These are phyloP conservation scores for Endogone sp. DNA, from an alignment of 192 early-diverging fungal species.

Conservation along the genomic window DNA sequence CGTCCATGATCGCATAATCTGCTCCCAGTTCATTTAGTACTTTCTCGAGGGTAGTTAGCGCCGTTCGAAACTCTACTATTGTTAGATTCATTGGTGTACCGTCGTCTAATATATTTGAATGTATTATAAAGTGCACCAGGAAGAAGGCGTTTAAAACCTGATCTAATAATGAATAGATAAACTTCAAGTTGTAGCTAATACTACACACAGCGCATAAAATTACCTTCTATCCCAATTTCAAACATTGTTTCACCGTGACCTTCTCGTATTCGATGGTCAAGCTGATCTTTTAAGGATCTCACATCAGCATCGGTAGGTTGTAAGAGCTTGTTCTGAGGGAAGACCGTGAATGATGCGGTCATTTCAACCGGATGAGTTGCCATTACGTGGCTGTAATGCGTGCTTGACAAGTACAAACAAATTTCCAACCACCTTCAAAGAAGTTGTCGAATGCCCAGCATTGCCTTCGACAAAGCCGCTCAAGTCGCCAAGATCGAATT, in stretches of 20 bases:
- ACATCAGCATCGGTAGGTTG: slow-evolving; percentile 37
- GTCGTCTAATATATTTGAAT: slow-evolving; percentile 65
- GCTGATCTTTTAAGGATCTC: slow-evolving; percentile 32
- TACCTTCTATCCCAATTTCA: slow-evolving; percentile 73
- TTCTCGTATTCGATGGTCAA: slow-evolving; percentile 45
- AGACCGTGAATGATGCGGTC: too few species aligned
- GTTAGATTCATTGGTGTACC: slow-evolving; percentile 65
- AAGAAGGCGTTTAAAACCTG: too few species aligned
- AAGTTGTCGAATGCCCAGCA: background rate
- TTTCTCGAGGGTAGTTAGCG: slow-evolving; percentile 33
- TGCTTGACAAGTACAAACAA: background rate
- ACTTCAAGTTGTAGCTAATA: too few species aligned
- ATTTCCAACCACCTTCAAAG: background rate
- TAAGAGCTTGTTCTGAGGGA: slow-evolving; percentile 46
- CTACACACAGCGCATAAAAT: too few species aligned
- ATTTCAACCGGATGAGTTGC: background rate
- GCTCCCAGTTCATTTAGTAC: slow-evolving; percentile 38
- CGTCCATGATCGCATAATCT: slow-evolving; percentile 45
- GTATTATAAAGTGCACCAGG: too few species aligned
- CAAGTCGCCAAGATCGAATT: slow-evolving; percentile 4
- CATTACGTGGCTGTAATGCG: background rate
- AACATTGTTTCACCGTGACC: slow-evolving; percentile 73
- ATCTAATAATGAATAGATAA: too few species aligned
- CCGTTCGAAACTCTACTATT: slow-evolving; percentile 36
- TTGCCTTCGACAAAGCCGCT: background rate